Evolutionary conservation across 179 eudicot genomes (phyloP), one percentile per base, ranked within the genome.

Genomic region (Patellifolia procumbens): DNA sequence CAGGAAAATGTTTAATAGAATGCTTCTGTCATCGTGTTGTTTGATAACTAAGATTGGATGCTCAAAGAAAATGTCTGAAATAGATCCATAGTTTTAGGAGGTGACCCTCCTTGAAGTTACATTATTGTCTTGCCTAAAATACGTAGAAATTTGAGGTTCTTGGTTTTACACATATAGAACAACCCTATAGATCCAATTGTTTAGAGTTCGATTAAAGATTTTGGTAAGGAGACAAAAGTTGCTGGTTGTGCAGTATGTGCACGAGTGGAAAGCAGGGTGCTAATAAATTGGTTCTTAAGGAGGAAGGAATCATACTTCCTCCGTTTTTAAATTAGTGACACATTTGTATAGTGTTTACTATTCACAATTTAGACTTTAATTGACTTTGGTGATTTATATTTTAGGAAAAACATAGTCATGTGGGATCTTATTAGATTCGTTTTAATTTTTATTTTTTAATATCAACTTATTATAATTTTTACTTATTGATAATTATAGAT

Each of bases 21-120:
- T 62, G 67, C 42, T 5, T 62, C 42, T 31, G 67, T 62, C 67
- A 62, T 62, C 5, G 31, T 24, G 62, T 26, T 1, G 32, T 28
- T 11, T 28, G 4, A 26, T 58, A 39, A 9, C 43, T 39, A 11
- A 58, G 63, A 58, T 10, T 24, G 5, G 12, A 58, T 58, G 24
- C 15, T 58, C 32, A 24, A 28, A 26, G 4, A 58, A 3, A 79
- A 64, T 32, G 80, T 70, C 0, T 6, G 67, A 60, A 11, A 17
- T 11, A 62, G 22, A 62, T 62, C 67, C 67, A 62, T 19, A 32
- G 4, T 62, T 32, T 62, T 31, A 62, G 67, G 67, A 20, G 42
- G 67, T 61, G 20, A 61, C 9, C 32, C 37, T 61, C 66, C 66
- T 12, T 61, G 67, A 62, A 62, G 4, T 34, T 62, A 17, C 67